These are phyloP conservation scores for Trapa incisa DNA, from an alignment of 345 rosid species.

Conservation along the genomic window DNA sequence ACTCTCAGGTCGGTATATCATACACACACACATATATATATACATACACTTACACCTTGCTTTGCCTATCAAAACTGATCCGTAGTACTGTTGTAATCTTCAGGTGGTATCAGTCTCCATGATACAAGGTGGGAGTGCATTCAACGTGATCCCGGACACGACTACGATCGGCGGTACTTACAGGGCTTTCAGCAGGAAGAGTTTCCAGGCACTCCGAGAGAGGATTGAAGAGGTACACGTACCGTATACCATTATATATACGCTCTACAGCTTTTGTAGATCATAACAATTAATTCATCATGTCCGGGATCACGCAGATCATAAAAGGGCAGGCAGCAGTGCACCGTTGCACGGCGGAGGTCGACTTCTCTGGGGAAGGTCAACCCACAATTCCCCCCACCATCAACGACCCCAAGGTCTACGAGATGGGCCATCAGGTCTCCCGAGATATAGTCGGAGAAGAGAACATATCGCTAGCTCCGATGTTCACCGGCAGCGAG, in stretches of 20 bases:
- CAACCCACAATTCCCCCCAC: conserved; percentile 43
- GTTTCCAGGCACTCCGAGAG: conserved; percentile 31
- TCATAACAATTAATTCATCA: too few species aligned
- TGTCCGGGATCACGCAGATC: conserved; percentile 18
- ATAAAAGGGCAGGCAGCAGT: conserved; percentile 45
- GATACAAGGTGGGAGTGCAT: conserved; percentile 40
- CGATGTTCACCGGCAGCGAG: conserved; percentile 43
- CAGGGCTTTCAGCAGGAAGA: conserved; percentile 43
- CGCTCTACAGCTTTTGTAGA: too few species aligned
- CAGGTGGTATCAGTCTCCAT: conserved; percentile 53
- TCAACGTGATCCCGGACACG: conserved; percentile 41
- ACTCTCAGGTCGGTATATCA: conserved; percentile 34
- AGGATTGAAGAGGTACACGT: conserved; percentile 41
- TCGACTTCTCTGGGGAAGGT: conserved; percentile 28
- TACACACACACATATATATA: too few species aligned
- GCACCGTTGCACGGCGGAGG: conserved; percentile 36
- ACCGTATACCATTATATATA: too few species aligned
- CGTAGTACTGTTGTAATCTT: background rate
- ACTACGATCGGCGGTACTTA: conserved; percentile 44
- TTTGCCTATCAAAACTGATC: background rate
- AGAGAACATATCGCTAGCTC: conserved; percentile 27
- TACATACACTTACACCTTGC: too few species aligned
- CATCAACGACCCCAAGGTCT: conserved; percentile 24
- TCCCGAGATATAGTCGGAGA: conserved; percentile 31
- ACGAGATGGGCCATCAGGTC: conserved; percentile 19